Evolutionary conservation across 306 rosid species (phyloP), one percentile per base, ranked within the genome.

Genomic region (Vigna angularis): DNA sequence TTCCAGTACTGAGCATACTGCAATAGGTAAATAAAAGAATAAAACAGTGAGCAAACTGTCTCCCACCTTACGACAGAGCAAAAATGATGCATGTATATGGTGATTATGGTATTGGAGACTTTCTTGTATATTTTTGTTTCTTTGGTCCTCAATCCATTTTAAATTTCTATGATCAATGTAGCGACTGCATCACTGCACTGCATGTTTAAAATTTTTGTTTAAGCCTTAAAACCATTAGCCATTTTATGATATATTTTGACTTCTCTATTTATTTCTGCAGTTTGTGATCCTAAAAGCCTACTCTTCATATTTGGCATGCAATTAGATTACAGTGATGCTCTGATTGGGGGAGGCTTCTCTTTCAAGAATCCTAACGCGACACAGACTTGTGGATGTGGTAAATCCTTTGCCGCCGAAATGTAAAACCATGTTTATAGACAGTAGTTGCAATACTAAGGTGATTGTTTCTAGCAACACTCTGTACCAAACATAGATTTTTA

Each of bases 341-440:
- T 95, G 38, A 95, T 92, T 28, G 98, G 98, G 26, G 98, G 98
- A 63, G 98, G 98, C 58, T 95, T 95, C 75, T 86, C 96, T 71
- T 95, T 95, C 87, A 89, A 92, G 88, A 95, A 95, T 80, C 98
- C 98, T 30, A 95, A 95, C 82, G 98, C 98, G 3, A 81, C 97
- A 22, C 93, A 95, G 80, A 95, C 98, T 22, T 95, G 98, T 85
- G 98, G 98, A 71, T 95, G 98, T 73, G 98, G 98, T 53, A 92
- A 95, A 91, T 95, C 98, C 73, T 92, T 95, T 86, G 86, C 92
- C 17, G 96, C 98, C 24, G 94, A 89, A 79, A 90, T 92, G 92
- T 94, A 90, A 84, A 75, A 79, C 50, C 72, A 11, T 82, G 83
- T 75, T 77, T 73, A 78, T 77, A 84, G 77, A 76, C 70, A 71